Conservation (phyloP, 768 basidiomycete genomes). For the Lentinus tigrinus region DNA sequence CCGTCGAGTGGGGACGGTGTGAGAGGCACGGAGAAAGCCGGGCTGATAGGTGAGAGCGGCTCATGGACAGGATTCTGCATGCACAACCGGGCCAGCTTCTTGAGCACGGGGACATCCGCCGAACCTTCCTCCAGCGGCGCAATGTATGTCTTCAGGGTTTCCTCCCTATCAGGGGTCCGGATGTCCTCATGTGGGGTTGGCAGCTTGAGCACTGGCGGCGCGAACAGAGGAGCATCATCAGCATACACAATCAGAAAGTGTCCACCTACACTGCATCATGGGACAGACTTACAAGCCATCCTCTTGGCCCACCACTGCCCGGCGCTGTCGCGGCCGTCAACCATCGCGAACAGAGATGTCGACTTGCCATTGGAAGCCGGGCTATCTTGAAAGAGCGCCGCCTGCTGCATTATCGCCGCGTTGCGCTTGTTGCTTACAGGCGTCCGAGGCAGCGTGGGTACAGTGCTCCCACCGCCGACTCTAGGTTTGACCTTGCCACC, state of each 20-base stretch:
- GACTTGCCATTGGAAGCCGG: slow-evolving; percentile 55
- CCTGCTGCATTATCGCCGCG: slow-evolving; percentile 64
- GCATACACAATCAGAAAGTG: slow-evolving; percentile 13
- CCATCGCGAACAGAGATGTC: slow-evolving; percentile 65
- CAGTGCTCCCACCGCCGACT: slow-evolving; percentile 13
- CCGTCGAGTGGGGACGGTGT: slow-evolving; percentile 58
- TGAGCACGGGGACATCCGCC: slow-evolving; percentile 54
- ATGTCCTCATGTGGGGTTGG: slow-evolving; percentile 41
- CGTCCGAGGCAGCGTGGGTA: slow-evolving; percentile 50
- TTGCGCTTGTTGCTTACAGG: slow-evolving; percentile 53
- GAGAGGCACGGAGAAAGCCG: slow-evolving; percentile 47
- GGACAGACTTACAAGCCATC: slow-evolving; percentile 55
- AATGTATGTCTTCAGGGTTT: slow-evolving; percentile 56
- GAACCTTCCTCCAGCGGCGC: slow-evolving; percentile 50
- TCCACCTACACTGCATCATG: slow-evolving; percentile 3
- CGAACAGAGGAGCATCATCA: slow-evolving; percentile 40
- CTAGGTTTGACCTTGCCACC: slow-evolving; percentile 8
- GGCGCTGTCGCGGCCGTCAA: slow-evolving; percentile 66
- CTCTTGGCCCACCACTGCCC: slow-evolving; percentile 85
- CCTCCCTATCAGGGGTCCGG: slow-evolving; percentile 38
- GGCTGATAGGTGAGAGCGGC: slow-evolving; percentile 52
- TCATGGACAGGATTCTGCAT: slow-evolving; percentile 53
- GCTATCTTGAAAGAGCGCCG: slow-evolving; percentile 80
- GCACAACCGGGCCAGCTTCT: slow-evolving; percentile 66
- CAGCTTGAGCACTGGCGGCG: slow-evolving; percentile 53